Conservation (phyloP, 768 basidiomycete genomes). For the Phanerodontia chrysosporium region DNA sequence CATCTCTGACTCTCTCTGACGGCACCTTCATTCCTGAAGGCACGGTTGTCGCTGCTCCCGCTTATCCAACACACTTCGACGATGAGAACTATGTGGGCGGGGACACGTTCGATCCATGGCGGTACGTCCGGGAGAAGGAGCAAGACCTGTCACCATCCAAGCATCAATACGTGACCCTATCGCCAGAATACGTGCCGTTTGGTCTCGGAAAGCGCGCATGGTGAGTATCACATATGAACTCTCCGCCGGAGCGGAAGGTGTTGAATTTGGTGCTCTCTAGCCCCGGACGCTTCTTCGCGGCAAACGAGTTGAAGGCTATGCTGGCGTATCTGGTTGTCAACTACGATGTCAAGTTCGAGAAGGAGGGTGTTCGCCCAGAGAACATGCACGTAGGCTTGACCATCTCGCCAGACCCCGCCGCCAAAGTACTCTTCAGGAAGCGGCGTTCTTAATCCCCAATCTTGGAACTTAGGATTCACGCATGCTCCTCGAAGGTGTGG, state of each 20-base stretch:
- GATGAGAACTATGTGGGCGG: conserved; percentile 19
- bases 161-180: conserved; percentile 1
- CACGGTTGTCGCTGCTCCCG: conserved; percentile 16
- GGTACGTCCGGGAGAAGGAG: conserved; percentile 29
- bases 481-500: too few relatives aligned
- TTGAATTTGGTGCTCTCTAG: neutral
- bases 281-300: conserved; percentile 8
- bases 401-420: conserved; percentile 18
- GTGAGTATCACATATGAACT: neutral
- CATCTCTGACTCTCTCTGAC: conserved; percentile 31
- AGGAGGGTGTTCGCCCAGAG: conserved; percentile 6
- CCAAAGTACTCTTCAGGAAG: conserved; percentile 32
- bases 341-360: conserved; percentile 9
- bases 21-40: conserved; percentile 28
- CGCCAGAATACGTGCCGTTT: conserved; percentile 4
- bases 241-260: neutral
- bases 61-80: conserved; percentile 21
- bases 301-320: conserved; percentile 7
- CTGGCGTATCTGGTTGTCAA: conserved; percentile 1
- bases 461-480: neutral
- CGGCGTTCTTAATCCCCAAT: neutral
- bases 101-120: conserved; percentile 39
- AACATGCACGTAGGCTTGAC: neutral
- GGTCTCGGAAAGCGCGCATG: conserved; percentile 9
- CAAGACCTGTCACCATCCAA: neutral